Percentiles rank a stretch among this genome's conserved stretches.
These are phyloP conservation scores for Rossbeevera mucosa DNA, from an alignment of 768 basidiomycete species.

Conservation along the genomic window DNA sequence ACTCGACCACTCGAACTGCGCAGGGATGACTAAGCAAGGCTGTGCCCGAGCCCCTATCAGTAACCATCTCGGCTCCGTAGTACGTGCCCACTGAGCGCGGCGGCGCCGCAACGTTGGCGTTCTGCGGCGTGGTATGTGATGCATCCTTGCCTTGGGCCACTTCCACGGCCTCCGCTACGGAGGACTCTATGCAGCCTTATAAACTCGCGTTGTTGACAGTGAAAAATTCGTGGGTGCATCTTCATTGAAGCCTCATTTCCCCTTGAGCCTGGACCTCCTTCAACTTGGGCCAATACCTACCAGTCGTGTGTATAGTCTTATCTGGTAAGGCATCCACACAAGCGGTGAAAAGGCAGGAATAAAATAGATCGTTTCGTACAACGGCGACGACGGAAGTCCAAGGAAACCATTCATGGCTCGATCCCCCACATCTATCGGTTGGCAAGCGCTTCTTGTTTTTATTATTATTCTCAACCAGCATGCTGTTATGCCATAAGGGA, in stretches of 20 bases:
- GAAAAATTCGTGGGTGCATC: too few species aligned
- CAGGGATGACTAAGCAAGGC: slow-evolving; percentile 22
- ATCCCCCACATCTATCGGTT: not conserved
- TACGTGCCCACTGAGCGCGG: too few species aligned
- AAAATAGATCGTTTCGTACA: not conserved
- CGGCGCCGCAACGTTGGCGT: too few species aligned
- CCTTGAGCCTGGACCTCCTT: too few species aligned
- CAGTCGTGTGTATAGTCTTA: not conserved
- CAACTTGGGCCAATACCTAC: not conserved
- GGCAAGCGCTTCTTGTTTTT: not conserved
- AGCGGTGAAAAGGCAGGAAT: not conserved
- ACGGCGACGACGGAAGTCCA: not conserved
- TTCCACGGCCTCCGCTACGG: not conserved
- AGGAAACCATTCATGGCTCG: not conserved
- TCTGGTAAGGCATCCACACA: not conserved
- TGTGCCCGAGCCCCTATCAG: not conserved
- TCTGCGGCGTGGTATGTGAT: slow-evolving; percentile 7
- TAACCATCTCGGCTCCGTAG: too few species aligned
- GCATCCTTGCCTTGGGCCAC: too few species aligned
- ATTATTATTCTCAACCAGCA: not conserved
- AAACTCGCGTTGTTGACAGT: not conserved
- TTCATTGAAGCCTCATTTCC: too few species aligned
- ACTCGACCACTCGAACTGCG: not conserved
- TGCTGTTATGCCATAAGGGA: not conserved
- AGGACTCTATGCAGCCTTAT: not conserved